Evolutionary conservation across 1,139 yeast species (phyloP), one percentile per base, ranked within the genome.

Genomic region (Geotrichum cucujoidarum): DNA sequence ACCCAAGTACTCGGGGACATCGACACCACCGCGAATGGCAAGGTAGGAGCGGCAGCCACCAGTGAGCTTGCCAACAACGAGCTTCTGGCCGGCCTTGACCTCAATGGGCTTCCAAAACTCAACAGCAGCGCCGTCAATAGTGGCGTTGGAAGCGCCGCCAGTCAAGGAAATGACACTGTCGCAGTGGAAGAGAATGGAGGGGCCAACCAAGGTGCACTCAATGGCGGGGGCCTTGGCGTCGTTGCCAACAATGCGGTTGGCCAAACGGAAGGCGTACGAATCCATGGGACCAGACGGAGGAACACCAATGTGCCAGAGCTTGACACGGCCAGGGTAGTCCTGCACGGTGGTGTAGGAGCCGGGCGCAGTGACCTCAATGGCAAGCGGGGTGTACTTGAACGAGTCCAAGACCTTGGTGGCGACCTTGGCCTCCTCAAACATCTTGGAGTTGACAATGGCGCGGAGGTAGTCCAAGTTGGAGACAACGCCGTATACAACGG

Each of bases 241-340:
- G 67, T 92, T 90, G 53, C 97, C 97, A 46, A 92, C 97, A 62
- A 87, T 80, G 63, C 85, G 73, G 71, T 92, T 90, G 29, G 95
- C 96, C 54, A 88, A 65, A 62, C 96, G 77, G 72, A 89, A 90
- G 2, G 97, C 81, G 60, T 82, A 89, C 53, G 83, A 79, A 68
- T 92, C 97, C 97, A 92, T 92, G 55, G 97, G 96, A 41, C 98
- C 98, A 33, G 96, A 87, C 8, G 97, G 97, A 27, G 98, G 98
- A 49, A 92, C 97, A 65, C 98, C 98, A 51, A 70, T 74, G 62
- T 83, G 77, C 97, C 97, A 92, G 65, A 83, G 78, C 13, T 90
- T 84, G 52, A 74, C 74, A 72, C 97, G 82, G 51, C 97, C 97
- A 13, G 97, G 97, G 65, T 80, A 90, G 67, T 90, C 97, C 71